phyloP scores from a whole-genome alignment of 1,284 basidiomycete species.

The Ceratobasidium sp. region DNA sequence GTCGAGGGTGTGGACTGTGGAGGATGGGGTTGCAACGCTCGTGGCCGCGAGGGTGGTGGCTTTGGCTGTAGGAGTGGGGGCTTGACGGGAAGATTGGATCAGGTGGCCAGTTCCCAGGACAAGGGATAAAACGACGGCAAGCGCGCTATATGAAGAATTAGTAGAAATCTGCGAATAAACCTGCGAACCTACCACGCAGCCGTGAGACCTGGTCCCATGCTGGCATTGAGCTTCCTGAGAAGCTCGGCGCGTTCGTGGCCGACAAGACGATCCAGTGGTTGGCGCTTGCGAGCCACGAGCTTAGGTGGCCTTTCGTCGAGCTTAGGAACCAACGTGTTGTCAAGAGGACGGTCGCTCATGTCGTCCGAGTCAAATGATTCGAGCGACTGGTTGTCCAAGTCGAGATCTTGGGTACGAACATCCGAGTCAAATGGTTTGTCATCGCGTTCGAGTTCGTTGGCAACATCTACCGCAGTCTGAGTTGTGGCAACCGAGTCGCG shows the following conservation, averaged over 20 bases:
- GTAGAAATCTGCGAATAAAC: background rate
- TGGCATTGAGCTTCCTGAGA: constrained; percentile 1
- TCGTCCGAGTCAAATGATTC: background rate
- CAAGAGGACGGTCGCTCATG: background rate
- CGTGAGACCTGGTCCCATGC: constrained; percentile 8
- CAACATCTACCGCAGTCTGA: constrained; percentile 21
- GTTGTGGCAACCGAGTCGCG: constrained; percentile 27
- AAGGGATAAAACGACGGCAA: constrained; percentile 22
- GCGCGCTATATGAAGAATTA: constrained; percentile 8
- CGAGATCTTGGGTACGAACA: background rate
- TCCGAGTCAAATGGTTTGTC: constrained; percentile 10
- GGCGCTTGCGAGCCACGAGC: constrained; percentile 10
- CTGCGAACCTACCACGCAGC: constrained; percentile 16
- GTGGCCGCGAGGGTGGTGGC: background rate
- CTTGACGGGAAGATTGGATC: constrained; percentile 1
- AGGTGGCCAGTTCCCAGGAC: constrained; percentile 19
- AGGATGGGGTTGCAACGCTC: background rate
- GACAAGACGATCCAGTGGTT: constrained; percentile 6
- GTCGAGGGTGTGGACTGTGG: background rate
- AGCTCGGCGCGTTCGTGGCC: constrained; percentile 16
- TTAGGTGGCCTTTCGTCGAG: constrained; percentile 2
- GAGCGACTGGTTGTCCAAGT: constrained; percentile 6
- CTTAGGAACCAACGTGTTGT: background rate
- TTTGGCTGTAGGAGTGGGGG: background rate
- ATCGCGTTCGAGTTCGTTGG: constrained; percentile 1